A percentile compares a stretch with the other conserved stretches of the same genome.
phyloP scores from a whole-genome alignment of 495 filamentous ascomycete genomes.

The Physcia stellaris region DNA sequence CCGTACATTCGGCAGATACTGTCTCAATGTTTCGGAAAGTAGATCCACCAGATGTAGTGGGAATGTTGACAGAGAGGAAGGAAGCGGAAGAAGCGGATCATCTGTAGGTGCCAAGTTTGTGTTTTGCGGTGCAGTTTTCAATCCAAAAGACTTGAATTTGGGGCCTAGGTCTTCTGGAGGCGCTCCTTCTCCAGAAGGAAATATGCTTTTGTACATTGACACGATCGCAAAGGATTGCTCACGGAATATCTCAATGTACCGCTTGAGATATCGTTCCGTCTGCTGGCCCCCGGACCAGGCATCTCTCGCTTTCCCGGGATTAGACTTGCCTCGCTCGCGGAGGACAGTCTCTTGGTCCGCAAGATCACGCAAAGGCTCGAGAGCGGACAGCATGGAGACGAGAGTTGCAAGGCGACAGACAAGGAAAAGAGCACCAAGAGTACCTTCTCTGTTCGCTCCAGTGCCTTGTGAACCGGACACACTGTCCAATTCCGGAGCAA shows the following conservation, averaged over 20 bases:
- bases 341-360: slow-evolving; percentile 72
- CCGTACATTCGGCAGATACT: slow-evolving; percentile 70
- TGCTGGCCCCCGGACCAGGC: slow-evolving; percentile 72
- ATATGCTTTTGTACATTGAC: slow-evolving; percentile 83
- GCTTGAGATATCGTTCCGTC: slow-evolving; percentile 85
- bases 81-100: slow-evolving; percentile 55
- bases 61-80: slow-evolving; percentile 70
- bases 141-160: slow-evolving; percentile 17
- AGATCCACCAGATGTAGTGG: slow-evolving; percentile 74
- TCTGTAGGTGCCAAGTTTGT: slow-evolving; percentile 9
- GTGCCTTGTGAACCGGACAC: slow-evolving; percentile 19
- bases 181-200: slow-evolving; percentile 35
- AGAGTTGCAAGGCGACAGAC: slow-evolving; percentile 74
- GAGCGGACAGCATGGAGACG: slow-evolving; percentile 62
- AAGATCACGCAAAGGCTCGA: slow-evolving; percentile 75
- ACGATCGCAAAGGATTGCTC: slow-evolving; percentile 96
- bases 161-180: slow-evolving; percentile 21
- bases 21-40: slow-evolving; percentile 60
- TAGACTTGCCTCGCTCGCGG: slow-evolving; percentile 17
- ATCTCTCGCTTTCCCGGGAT: slow-evolving; percentile 7
- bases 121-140: slow-evolving; percentile 13
- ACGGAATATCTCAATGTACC: slow-evolving; percentile 94
- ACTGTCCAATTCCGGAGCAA: slow-evolving; percentile 64
- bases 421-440: slow-evolving; percentile 73
- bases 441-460: slow-evolving; percentile 37